Conservation (phyloP, 768 basidiomycete genomes). For the Chlorophyllum brunneum region DNA sequence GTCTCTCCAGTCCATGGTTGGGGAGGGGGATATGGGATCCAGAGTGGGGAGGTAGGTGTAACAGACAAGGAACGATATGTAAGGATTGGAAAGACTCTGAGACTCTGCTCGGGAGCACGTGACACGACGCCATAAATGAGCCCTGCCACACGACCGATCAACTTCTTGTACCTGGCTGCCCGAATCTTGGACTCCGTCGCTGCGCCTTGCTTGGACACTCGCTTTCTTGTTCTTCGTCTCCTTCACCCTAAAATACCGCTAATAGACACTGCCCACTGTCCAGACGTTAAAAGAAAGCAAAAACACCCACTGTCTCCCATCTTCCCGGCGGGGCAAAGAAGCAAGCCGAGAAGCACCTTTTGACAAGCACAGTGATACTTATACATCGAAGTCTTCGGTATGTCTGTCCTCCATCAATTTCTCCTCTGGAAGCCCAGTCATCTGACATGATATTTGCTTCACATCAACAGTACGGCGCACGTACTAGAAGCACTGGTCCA, state of each 20-base stretch:
- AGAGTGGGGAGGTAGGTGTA: slow-evolving; percentile 21
- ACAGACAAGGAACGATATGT: slow-evolving; percentile 17
- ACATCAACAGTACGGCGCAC: not conserved
- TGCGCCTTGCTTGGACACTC: not conserved
- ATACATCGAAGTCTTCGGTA: not conserved
- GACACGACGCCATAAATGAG: slow-evolving; percentile 20
- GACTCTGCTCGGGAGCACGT: slow-evolving; percentile 25
- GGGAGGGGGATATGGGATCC: slow-evolving; percentile 16
- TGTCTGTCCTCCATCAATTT: not conserved
- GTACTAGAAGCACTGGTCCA: slow-evolving; percentile 1
- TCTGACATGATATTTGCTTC: not conserved
- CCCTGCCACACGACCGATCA: slow-evolving; percentile 1
- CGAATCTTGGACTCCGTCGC: not conserved
- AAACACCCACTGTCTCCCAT: not conserved
- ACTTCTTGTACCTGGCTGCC: slow-evolving; percentile 11
- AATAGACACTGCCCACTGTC: no score
- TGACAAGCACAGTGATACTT: not conserved
- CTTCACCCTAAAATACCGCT: no score
- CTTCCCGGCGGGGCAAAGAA: not conserved
- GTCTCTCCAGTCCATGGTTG: slow-evolving; percentile 52
- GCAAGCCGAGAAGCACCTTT: not conserved
- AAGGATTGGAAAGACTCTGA: slow-evolving; percentile 14
- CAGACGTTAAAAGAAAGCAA: not conserved
- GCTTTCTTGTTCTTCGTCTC: not conserved
- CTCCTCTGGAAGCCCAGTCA: not conserved